Percentiles rank a stretch among this genome's conserved stretches.
These are phyloP conservation scores for Selaginella moellendorffii DNA, from an alignment of 75 land plant species.

Conservation along the genomic window DNA sequence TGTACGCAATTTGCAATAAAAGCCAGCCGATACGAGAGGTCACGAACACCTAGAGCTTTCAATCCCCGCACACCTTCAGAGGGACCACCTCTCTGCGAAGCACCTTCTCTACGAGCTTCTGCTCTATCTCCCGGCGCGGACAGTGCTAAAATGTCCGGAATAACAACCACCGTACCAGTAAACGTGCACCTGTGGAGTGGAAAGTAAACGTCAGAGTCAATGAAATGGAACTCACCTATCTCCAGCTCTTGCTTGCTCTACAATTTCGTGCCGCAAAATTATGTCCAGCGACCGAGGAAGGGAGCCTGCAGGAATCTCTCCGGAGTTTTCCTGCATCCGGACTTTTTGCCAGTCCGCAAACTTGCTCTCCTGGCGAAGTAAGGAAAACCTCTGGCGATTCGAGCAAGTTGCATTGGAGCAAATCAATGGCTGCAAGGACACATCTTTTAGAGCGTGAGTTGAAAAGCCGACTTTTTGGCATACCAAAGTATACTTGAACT, in stretches of 20 bases:
- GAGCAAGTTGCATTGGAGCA: constrained; percentile 80
- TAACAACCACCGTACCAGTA: constrained; percentile 86
- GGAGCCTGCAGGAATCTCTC: constrained; percentile 97
- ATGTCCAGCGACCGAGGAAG: constrained; percentile 98
- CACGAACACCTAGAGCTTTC: constrained; percentile 83
- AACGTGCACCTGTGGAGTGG: constrained; percentile 56
- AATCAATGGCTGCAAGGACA: constrained; percentile 49
- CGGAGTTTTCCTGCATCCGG: constrained; percentile 91
- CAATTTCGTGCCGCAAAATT: constrained; percentile 94
- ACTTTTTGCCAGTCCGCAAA: constrained; percentile 99
- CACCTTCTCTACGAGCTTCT: constrained; percentile 62
- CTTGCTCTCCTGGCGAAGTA: constrained; percentile 85
- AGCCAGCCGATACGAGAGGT: constrained; percentile 85
- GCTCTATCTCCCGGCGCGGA: constrained; percentile 96
- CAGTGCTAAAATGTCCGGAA: constrained; percentile 84
- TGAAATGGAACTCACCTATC: constrained; percentile 54
- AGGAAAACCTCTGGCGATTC: constrained; percentile 62
- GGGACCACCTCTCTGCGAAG: constrained; percentile 21
- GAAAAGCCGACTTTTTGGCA: background rate
- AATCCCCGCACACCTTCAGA: constrained; percentile 51
- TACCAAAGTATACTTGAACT: constrained; percentile 96
- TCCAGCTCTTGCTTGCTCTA: constrained; percentile 95
- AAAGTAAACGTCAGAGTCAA: background rate
- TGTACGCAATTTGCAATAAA: constrained; percentile 97
- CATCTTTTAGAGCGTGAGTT: background rate